Evolutionary conservation across 139 green algal genomes (phyloP), one percentile per base, ranked within the genome.

Genomic region (Choricystis sp.): DNA sequence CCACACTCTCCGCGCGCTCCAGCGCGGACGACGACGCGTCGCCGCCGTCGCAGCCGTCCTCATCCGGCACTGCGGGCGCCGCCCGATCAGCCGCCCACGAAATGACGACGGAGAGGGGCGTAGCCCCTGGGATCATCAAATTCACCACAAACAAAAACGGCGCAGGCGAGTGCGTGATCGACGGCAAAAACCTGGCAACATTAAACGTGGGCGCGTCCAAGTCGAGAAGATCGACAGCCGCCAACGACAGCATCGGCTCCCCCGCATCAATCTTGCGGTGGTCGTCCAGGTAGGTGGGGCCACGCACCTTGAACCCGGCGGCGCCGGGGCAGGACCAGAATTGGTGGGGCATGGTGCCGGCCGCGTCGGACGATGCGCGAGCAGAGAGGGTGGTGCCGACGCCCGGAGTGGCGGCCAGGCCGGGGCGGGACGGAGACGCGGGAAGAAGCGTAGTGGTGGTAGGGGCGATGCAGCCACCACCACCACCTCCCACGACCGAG

Each of bases 261-360:
- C 40, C 57, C 0, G 73, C 66, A 16, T 57, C 49, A 3, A 79
- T 59, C 66, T 83, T 77, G 9, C 57, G 52, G 23, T 61, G 52
- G 40, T 77, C 71, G 3, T 31, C 19, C 66, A 87, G 73, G 76
- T 90, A 90, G 30, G 75, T 75, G 5, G 29, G 16, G 21, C 83
- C 71, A 19, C 83, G 82, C 26, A 90, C 69, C 70, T 82, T 72
- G 74, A 81, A 78, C 21, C 62, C 62, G 21, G 28, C 29, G 1
- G 5, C 24, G 24, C 61, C 61, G 2, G 62, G 62, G 62, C 49
- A 49, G 24, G 29, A 48, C 62, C 62, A 67, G 49, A 30, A 40
- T 2, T 29, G 55, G 19, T 30, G 40, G 16, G 40, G 40, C 40
- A 52, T 52, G 40, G 40, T 52, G 40, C 40, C 40, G n/a, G n/a